Evolutionary conservation across 1,284 basidiomycete species (phyloP).

Genomic region (Hypsizygus ulmarius): DNA sequence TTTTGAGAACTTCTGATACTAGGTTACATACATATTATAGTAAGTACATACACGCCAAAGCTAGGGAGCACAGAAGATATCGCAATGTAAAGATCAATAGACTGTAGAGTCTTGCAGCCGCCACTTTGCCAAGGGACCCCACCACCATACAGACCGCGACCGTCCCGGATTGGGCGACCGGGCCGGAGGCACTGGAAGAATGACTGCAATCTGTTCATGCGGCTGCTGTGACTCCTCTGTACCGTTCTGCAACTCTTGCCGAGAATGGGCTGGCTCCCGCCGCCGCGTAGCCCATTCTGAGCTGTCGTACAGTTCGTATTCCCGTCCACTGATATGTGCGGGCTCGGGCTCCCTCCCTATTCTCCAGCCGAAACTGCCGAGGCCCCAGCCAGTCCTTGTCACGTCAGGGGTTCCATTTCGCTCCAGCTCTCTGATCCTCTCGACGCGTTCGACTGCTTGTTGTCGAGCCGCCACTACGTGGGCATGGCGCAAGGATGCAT

Average conservation of each 20-base stretch:
- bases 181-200: slow-evolving; percentile 1
- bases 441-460: slow-evolving; percentile 62
- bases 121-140: slow-evolving; percentile 73
- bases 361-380: slow-evolving; percentile 68
- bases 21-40: slow-evolving; percentile 12
- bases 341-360: slow-evolving; percentile 18
- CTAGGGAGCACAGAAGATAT: neutral
- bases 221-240: neutral
- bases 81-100: slow-evolving; percentile 40
- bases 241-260: neutral
- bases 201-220: neutral
- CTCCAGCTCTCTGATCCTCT: slow-evolving; percentile 59
- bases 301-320: slow-evolving; percentile 13
- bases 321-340: slow-evolving; percentile 4
- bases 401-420: slow-evolving; percentile 33
- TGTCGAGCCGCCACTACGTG: slow-evolving; percentile 64
- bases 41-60: slow-evolving; percentile 8
- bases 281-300: slow-evolving; percentile 4
- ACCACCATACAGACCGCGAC: slow-evolving; percentile 64
- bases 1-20: neutral
- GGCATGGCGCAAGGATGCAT: slow-evolving; percentile 54
- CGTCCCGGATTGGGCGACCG: slow-evolving; percentile 14
- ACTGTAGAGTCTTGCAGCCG: slow-evolving; percentile 70
- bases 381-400: slow-evolving; percentile 57
- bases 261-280: slow-evolving; percentile 15